Conservation (phyloP, 1,284 basidiomycete species). For the Agroathelia rolfsii region DNA sequence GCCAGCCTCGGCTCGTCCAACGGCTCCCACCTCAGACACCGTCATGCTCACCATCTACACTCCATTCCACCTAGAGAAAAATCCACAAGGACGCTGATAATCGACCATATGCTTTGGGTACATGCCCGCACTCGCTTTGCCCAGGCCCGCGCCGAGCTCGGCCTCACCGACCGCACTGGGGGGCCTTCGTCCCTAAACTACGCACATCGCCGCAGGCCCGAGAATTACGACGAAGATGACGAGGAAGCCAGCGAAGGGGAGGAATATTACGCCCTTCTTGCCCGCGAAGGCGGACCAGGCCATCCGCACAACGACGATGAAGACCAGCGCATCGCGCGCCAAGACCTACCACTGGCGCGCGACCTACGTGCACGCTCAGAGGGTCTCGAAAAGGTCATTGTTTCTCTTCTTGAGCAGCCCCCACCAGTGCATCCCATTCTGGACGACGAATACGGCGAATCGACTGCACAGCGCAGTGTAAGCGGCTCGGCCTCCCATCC, state of each 20-base stretch:
- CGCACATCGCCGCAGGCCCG: slow-evolving; percentile 51
- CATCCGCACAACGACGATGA: slow-evolving; percentile 49
- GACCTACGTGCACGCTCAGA: slow-evolving; percentile 60
- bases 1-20: slow-evolving; percentile 8
- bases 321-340: slow-evolving; percentile 40
- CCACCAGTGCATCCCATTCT: slow-evolving; percentile 44
- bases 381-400: slow-evolving; percentile 69
- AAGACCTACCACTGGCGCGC: slow-evolving; percentile 53
- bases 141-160: slow-evolving; percentile 70
- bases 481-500: slow-evolving; percentile 27
- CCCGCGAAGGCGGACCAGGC: slow-evolving; percentile 40
- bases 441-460: slow-evolving; percentile 37
- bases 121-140: slow-evolving; percentile 72
- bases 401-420: slow-evolving; percentile 68
- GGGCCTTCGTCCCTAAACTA: slow-evolving; percentile 48
- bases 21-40: slow-evolving; percentile 24
- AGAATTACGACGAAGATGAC: slow-evolving; percentile 64
- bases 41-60: slow-evolving; percentile 35
- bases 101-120: slow-evolving; percentile 77
- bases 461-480: slow-evolving; percentile 18
- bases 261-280: slow-evolving; percentile 38
- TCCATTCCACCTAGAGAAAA: slow-evolving; percentile 72
- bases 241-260: slow-evolving; percentile 58
- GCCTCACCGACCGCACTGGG: slow-evolving; percentile 70
- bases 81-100: slow-evolving; percentile 69